These are phyloP conservation scores for Neurospora cerealis DNA, from an alignment of 495 filamentous ascomycete species.

Conservation along the genomic window DNA sequence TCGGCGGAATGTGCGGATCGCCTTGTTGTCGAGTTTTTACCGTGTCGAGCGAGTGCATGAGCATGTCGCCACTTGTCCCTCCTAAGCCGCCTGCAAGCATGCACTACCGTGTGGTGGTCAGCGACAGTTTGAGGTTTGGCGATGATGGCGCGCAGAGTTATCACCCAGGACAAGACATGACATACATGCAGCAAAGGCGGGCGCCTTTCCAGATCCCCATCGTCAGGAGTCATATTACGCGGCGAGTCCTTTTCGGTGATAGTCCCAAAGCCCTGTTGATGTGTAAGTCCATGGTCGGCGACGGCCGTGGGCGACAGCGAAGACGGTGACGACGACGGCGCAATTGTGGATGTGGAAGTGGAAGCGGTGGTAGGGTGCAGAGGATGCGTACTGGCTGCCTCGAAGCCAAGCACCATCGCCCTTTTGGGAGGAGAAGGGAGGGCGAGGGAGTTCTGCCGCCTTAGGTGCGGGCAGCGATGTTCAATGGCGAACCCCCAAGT, in stretches of 20 bases:
- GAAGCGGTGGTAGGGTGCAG: conserved; percentile 3
- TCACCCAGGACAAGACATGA: conserved; percentile 3
- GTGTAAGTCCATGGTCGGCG: conserved; percentile 30
- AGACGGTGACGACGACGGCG: conserved; percentile 6
- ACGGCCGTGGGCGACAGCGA: conserved; percentile 8
- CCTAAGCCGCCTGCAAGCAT: conserved; percentile 92
- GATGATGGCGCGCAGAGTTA: background rate
- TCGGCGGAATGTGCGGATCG: conserved; percentile 81
- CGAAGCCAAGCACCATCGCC: conserved; percentile 24
- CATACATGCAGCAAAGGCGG: conserved; percentile 38
- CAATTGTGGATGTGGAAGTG: conserved; percentile 1
- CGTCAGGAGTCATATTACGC: conserved; percentile 30
- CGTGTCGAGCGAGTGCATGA: conserved; percentile 98
- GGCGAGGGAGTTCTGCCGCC: conserved; percentile 15
- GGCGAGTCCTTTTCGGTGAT: conserved; percentile 10
- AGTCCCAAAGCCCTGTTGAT: conserved; percentile 19
- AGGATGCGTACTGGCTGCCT: conserved; percentile 10
- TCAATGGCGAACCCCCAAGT: background rate
- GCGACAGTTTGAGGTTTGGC: background rate
- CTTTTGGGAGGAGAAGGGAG: conserved; percentile 1
- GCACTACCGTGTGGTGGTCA: conserved; percentile 43
- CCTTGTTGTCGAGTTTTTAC: conserved; percentile 99
- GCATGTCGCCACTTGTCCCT: conserved; percentile 86
- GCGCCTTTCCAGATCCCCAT: conserved; percentile 33
- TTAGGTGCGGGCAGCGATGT: conserved; percentile 8